A percentile compares a stretch with the other conserved stretches of the same genome.
Conservation (phyloP, 2,329 filamentous ascomycete species). For the Parafenestella ontariensis region DNA sequence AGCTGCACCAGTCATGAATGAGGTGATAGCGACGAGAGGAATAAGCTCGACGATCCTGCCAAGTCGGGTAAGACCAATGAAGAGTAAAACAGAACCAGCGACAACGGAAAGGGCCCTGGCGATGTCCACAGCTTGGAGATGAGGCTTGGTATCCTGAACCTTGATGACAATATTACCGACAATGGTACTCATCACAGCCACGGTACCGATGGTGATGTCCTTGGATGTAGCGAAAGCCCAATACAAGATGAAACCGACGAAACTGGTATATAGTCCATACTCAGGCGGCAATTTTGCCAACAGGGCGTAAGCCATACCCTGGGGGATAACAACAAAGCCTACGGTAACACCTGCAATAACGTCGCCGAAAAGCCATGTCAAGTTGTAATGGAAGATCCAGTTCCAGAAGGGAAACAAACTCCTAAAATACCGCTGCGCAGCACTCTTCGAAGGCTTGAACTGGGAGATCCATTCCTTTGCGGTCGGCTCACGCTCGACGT, state of each 20-base stretch:
- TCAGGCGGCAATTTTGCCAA: conserved; percentile 81
- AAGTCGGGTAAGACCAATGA: conserved; percentile 78
- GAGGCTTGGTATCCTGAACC: conserved; percentile 59
- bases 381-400: conserved; percentile 90
- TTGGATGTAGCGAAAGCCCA: conserved; percentile 99
- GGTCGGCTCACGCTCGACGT: conserved; percentile 82
- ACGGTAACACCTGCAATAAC: conserved; percentile 82
- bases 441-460: conserved; percentile 63
- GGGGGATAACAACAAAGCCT: conserved; percentile 86
- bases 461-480: conserved; percentile 73
- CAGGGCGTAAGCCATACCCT: conserved; percentile 93
- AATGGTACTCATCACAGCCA: conserved; percentile 93
- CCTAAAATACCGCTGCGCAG: conserved; percentile 66
- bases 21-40: conserved; percentile 85
- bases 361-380: conserved; percentile 88
- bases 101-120: conserved; percentile 83
- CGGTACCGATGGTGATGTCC: conserved; percentile 98
- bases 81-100: conserved; percentile 77
- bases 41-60: conserved; percentile 97
- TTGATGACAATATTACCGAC: conserved; percentile 80
- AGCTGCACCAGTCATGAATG: conserved; percentile 97
- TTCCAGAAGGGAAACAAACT: conserved; percentile 86
- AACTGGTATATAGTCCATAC: conserved; percentile 92
- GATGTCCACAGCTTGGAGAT: conserved; percentile 59
- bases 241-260: conserved; percentile 93